Conservation (phyloP, 2,329 filamentous ascomycete genomes). For the Microsporum canis region DNA sequence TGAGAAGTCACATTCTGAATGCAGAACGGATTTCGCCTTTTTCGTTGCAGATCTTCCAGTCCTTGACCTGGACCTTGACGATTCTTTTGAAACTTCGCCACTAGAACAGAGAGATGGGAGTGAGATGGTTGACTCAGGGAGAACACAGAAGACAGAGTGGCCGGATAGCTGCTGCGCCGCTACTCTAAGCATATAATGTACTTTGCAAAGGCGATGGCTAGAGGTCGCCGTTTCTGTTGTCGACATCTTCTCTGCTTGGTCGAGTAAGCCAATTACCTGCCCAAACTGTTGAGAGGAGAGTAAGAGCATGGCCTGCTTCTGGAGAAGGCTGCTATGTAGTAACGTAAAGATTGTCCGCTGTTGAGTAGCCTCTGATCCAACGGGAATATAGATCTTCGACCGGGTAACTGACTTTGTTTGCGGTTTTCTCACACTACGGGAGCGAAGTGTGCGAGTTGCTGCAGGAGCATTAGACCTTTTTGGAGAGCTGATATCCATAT, state of each 20-base stretch:
- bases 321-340: conserved; percentile 40
- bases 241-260: conserved; percentile 19
- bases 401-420: neutral
- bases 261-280: conserved; percentile 46
- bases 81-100: conserved; percentile 23
- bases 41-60: conserved; percentile 15
- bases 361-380: conserved; percentile 19
- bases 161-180: conserved; percentile 48
- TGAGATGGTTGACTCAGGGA: conserved; percentile 87
- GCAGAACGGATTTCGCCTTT: conserved; percentile 15
- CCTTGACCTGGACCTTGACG: conserved; percentile 30
- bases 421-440: neutral
- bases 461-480: conserved; percentile 14
- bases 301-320: conserved; percentile 27
- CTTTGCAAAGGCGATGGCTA: conserved; percentile 24
- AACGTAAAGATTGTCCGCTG: conserved; percentile 24
- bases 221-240: conserved; percentile 20
- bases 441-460: neutral
- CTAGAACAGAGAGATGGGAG: conserved; percentile 55
- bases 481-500: conserved; percentile 27
- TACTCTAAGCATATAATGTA: conserved; percentile 28
- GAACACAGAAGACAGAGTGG: conserved; percentile 75
- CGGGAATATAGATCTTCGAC: conserved; percentile 15
- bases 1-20: conserved; percentile 26
- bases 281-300: conserved; percentile 42